Evolutionary conservation across 2,329 filamentous ascomycete genomes (phyloP).

Genomic region (Plenodomus biglobosus): DNA sequence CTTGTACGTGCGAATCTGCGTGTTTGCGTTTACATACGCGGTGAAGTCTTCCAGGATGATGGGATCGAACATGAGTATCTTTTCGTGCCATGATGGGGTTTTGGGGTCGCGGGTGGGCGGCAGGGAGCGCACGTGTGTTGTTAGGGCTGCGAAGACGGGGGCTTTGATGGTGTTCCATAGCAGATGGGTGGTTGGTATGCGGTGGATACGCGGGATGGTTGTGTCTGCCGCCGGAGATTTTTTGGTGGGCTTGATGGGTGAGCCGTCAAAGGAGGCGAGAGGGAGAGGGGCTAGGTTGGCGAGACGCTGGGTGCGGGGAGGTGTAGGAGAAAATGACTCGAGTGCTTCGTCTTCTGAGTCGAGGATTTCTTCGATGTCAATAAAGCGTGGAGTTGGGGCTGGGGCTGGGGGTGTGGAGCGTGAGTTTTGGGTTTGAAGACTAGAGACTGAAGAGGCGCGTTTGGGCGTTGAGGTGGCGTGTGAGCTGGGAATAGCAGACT

Average conservation of each 20-base stretch:
- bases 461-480: constrained; percentile 5
- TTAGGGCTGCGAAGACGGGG: constrained; percentile 52
- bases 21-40: constrained; percentile 68
- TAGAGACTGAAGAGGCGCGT: constrained; percentile 2
- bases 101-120: constrained; percentile 44
- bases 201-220: constrained; percentile 10
- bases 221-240: background rate
- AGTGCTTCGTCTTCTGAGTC: constrained; percentile 44
- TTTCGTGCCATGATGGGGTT: constrained; percentile 77
- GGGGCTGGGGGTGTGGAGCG: constrained; percentile 19
- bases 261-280: constrained; percentile 4
- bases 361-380: constrained; percentile 43
- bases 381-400: constrained; percentile 27
- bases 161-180: constrained; percentile 39
- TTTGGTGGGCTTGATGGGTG: background rate
- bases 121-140: constrained; percentile 50
- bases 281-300: constrained; percentile 20
- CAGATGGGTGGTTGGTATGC: constrained; percentile 20
- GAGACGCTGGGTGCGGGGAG: constrained; percentile 30
- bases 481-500: constrained; percentile 7
- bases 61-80: constrained; percentile 91
- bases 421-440: background rate
- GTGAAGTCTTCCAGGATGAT: constrained; percentile 85
- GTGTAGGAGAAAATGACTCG: constrained; percentile 36
- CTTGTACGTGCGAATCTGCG: constrained; percentile 24